Evolutionary conservation across 352 stramenopile species (phyloP), one percentile per base, ranked within the genome.

Genomic region (Paralagenidium karlingii): DNA sequence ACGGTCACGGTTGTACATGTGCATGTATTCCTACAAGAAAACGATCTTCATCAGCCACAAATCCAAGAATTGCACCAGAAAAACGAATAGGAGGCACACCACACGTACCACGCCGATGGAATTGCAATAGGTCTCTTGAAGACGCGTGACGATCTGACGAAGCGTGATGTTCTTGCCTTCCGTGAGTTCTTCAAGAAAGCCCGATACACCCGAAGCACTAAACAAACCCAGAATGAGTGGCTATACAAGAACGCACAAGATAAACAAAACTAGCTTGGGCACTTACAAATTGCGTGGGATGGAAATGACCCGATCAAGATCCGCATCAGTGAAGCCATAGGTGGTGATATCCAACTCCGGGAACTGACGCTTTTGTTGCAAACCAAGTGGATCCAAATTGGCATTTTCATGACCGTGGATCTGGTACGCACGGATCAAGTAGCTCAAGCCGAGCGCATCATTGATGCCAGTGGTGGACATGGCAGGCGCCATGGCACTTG

Each of bases 391-490:
- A 62, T 99, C 96, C 31, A 99, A 57, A 49, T 98, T 96, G 28
- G 94, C 93, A 10, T 69, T 76, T 48, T 96, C 82, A 58, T 99
- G 96, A 25, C 96, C 95, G 38, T 94, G 94, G 34, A 94, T 81
- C 70, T 99, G 94, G 58, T 98, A 99, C 20, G 96, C 83, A 34
- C 94, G 87, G 61, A 99, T 98, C 31, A 99, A 64, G 65, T 99
- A 97, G 32, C 91, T 94, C 24, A 98, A 58, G 0, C 89, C 91
- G 30, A 98, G 65, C 12, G 74, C 69, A 43, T 90, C 71, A 52
- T 87, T 87, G 2, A 55, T 50, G 38, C 63, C 64, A 7, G 41
- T 9, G 32, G 29, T 46, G 33, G 51, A 34, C 15, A 47, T 33
- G 2, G 49, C 48, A 13, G 55, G 47, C 8, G 55, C 49, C 13